Evolutionary conservation across 441 rosid genomes (phyloP), one percentile per base, ranked within the genome.

Genomic region (Mallotus japonicus): DNA sequence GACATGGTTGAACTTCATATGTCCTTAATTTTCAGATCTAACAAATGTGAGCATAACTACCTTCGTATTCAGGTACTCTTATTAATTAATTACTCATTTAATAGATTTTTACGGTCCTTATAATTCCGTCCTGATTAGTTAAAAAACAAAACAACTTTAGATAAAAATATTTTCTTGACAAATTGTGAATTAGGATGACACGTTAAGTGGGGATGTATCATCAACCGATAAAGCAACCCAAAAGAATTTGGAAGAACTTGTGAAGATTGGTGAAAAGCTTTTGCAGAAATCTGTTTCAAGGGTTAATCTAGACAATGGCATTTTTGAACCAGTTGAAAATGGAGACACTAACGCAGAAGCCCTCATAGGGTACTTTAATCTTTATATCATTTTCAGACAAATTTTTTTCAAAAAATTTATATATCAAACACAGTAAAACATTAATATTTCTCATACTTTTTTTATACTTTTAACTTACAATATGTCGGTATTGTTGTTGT

Each of bases 1-100:
- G 86, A 80, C 50, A 76, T 85, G 78, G 76, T 73, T 13, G 77
- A 83, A 58, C 76, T 79, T 73, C 80, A 77, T 71, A 77, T 76
- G 82, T 70, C 80, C 67, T 55, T 75, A 49, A 75, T 77, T 57
- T 83, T 83, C 81, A 70, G 55, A 58, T 71, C 80, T 14, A 34
- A 51, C 50, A 32, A 14, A 19, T 67, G 75, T 34, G 80, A 83
- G 65, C 34, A 73, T 1, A 81, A 81, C 76, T 79, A 79, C 69
- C 81, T 79, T 53, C 83, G 83, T 2, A 73, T 79, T 16, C 78
- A 83, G 73, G 84, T 80, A 77, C 49, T 40, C 5, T 28, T 32
- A 60, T 50, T 28, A 28, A 28, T 28, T 28, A 28, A 28, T 28
- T 28, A 28, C 1, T 28, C 32, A 28, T 28, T 28, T 28, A 3